Evolutionary conservation across 768 basidiomycete genomes (phyloP).

Genomic region (Tulasnella sp.): DNA sequence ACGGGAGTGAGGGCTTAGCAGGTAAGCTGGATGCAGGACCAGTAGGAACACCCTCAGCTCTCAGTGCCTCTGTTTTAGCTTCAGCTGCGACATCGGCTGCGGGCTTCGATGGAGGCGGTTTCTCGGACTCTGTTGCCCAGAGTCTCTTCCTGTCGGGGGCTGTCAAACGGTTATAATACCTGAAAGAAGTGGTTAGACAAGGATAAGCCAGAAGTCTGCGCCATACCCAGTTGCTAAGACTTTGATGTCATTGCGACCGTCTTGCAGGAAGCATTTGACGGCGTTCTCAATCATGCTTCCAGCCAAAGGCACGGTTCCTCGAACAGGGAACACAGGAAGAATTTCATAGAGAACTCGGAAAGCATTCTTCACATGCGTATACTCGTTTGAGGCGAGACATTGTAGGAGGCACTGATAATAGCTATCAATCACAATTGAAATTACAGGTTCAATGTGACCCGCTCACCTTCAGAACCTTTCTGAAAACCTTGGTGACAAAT

Average conservation of each 20-base stretch:
- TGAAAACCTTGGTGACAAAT: constrained; percentile 74
- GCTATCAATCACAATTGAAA: background rate
- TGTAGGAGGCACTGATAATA: constrained; percentile 52
- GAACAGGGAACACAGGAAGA: constrained; percentile 65
- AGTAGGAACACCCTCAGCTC: background rate
- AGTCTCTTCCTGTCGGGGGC: background rate
- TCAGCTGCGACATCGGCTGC: background rate
- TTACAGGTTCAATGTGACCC: background rate
- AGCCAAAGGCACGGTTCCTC: background rate
- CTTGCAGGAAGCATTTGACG: constrained; percentile 9
- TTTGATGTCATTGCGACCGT: constrained; percentile 49
- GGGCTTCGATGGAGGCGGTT: background rate
- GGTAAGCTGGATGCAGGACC: background rate
- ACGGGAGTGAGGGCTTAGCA: background rate
- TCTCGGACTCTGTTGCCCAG: constrained; percentile 4
- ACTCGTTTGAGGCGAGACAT: constrained; percentile 77
- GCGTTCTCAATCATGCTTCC: constrained; percentile 3
- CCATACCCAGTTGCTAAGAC: constrained; percentile 47
- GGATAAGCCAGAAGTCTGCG: background rate
- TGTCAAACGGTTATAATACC: constrained; percentile 9
- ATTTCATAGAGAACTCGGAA: constrained; percentile 88
- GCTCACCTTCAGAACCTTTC: constrained; percentile 54
- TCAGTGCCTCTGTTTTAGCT: background rate
- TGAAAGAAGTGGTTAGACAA: background rate
- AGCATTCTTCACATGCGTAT: constrained; percentile 97